Evolutionary conservation across 1,139 yeast species (phyloP).

Genomic region (Candida sp.): DNA sequence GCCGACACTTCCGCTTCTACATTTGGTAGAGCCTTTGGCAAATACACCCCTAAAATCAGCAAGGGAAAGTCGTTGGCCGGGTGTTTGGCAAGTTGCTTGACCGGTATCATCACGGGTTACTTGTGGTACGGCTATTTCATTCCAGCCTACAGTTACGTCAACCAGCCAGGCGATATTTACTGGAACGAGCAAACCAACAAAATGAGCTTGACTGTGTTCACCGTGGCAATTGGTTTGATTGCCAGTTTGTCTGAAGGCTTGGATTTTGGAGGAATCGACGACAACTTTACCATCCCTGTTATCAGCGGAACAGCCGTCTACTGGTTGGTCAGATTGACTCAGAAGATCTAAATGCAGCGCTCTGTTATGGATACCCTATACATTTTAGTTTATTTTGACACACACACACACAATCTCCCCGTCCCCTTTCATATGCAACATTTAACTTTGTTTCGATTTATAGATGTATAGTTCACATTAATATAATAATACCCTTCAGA

Average conservation of each 20-base stretch:
- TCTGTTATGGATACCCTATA: neutral
- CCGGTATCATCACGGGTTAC: conserved; percentile 72
- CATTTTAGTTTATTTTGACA: too few species aligned
- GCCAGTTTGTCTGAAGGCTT: conserved; percentile 90
- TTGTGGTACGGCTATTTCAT: conserved; percentile 74
- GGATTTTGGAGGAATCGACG: conserved; percentile 78
- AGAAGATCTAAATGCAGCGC: conserved; percentile 5
- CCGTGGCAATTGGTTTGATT: conserved; percentile 73
- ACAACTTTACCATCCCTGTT: conserved; percentile 93
- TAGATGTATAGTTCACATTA: neutral
- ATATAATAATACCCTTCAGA: neutral
- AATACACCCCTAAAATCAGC: conserved; percentile 79
- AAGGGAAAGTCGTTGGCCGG: conserved; percentile 88
- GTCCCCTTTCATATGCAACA: neutral
- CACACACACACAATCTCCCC: too few species aligned
- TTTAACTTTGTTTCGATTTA: neutral
- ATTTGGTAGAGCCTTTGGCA: conserved; percentile 83
- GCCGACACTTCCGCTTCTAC: conserved; percentile 98
- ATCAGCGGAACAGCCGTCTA: conserved; percentile 70
- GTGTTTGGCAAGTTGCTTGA: conserved; percentile 76
- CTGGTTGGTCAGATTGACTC: conserved; percentile 36
- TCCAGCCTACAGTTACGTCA: conserved; percentile 56
- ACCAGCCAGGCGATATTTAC: conserved; percentile 55
- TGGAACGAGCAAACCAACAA: conserved; percentile 70
- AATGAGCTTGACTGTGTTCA: conserved; percentile 53